Base-by-base conservation (phyloP, 23 red algal species). In the Gracilaria domingensis region DNA sequence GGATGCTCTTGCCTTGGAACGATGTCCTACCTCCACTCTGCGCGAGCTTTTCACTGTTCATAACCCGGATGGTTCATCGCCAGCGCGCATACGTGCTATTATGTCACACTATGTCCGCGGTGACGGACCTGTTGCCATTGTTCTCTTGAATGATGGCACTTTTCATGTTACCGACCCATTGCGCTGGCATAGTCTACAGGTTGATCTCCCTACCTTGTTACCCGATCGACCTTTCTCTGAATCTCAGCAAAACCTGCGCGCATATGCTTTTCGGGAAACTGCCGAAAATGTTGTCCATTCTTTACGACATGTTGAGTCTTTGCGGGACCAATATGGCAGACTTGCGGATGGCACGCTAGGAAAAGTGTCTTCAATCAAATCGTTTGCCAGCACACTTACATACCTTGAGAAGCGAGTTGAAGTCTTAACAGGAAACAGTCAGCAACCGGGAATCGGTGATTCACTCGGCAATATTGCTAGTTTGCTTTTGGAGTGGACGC, bases 61-160 rank as follows among this genome's bases (percentile, higher is more conserved):
- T 51, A 73, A 16, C 23, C 62, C 67, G 65, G 49, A 69, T 50
- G 51, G n/a, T 5, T 40, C 70, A 25, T 54, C 70, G 44, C 13
- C 14, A 23, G 13, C 26, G 2, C 36, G 55, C 35, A 77, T 92
- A 49, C 26, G 67, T 5, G 89, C 76, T 4, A 44, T 92, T 26
- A 67, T 79, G 54, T 78, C 89, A 1, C 62, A 60, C 23, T 92
- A 66, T 50, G 79, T 78, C 4, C 59, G 64, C 14, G 71, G 67
- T n/a, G 64, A 76, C 25, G 89, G 89, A 14, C 89, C 89, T 1
- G 67, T 92, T 38, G 89, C 89, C 38, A 60, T 92, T 75, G 58
- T 79, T 28, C 50, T 84, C 12, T 47, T 62, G 30, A 21, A 66
- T 13, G 79, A 83, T n/a, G 79, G 80, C 14, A 57, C 60, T 2